Evolutionary conservation across 495 filamentous ascomycete genomes (phyloP), one percentile per base, ranked within the genome.

Genomic region (Daldinia vernicosa): DNA sequence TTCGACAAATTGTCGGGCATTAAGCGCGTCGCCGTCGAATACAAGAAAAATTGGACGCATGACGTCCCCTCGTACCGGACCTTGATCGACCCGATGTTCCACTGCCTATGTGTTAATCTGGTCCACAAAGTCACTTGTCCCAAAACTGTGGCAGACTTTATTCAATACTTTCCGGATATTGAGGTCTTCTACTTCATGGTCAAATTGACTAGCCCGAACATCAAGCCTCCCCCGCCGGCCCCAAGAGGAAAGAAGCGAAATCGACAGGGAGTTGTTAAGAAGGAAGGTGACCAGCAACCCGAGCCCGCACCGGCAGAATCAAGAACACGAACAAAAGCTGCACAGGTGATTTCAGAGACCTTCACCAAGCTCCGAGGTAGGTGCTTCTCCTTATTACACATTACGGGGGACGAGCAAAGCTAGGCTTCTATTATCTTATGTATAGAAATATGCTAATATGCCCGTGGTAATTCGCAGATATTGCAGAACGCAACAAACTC

Each of bases 141-240:
- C 0, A 24, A 63, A 15, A 17, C 59, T 22, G 1, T 77, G 1
- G 37, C 19, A 4, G 58, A 66, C 0, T 74, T 78, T 6, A 2
- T 80, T 0, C 26, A 50, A 4, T 67, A 39, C 51, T 77, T 80
- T 22, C 55, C 60, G 0, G 40, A 71, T 30, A 45, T 79, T 0
- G 59, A 76, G 43, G 35, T 39, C 12, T 60, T 80, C 27, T 79
- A 71, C 47, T 47, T 78, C 58, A 50, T 77, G 11, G 22, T 68
- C 3, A 53, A 65, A 50, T 7, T 74, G 28, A 22, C 30, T 5
- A 2, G 5, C 17, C 40, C 17, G 14, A 60, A 15, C 26, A 54
- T 30, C 37, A 57, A 30, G 32, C 1, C 17, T 24, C 24, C 0
- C 4, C 12, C 28, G 14, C 51, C 51, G 0, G 28, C 14, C 27